Evolutionary conservation across 2,329 filamentous ascomycete species (phyloP), one percentile per base, ranked within the genome.

Genomic region (Aspergillus floridensis): DNA sequence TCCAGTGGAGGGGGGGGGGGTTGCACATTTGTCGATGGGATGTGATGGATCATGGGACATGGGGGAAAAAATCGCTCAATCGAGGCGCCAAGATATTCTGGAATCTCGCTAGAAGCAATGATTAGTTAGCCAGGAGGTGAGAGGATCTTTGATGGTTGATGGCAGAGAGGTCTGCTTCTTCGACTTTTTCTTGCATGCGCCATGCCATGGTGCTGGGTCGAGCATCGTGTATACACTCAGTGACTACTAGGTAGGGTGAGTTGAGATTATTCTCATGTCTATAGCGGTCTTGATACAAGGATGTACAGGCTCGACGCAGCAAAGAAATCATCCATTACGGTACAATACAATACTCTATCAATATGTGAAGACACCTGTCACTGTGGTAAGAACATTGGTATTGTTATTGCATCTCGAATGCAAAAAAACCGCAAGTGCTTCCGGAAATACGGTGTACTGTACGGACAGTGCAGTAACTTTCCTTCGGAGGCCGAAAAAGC

Each of bases 1-100:
- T 47, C 5, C 24, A 52, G 21, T 26, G 19, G 31, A 35, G 46
- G 35, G n/a, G n/a, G n/a, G n/a, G n/a, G n/a, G n/a, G n/a, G n/a
- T n/a, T 26, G 14, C 16, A 29, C 7, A 29, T 29, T n/a, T 38
- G 48, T 6, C 14, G 6, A 12, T 6, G 41, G 16, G 19, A n/a
- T 10, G 8, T 4, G 26, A 16, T 29, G 26, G 26, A 29, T 29
- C 26, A 29, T 29, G 26, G 26, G 26, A 29, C 26, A 29, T n/a
- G 19, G 4, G 11, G 7, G 4, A 26, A 38, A n/a, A 32, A 38
- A 50, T 56, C 11, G 22, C 31, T 41, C 38, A 51, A 26, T 54
- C 29, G 47, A 46, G 21, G 8, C 50, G 59, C 61, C 63, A 62
- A 65, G 62, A 48, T 29, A 32, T 65, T 64, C 62, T 62, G 41